A percentile compares a stretch with the other conserved stretches of the same genome.
Conservation (phyloP, 1,284 basidiomycete genomes). For the Thelephora terrestris region DNA sequence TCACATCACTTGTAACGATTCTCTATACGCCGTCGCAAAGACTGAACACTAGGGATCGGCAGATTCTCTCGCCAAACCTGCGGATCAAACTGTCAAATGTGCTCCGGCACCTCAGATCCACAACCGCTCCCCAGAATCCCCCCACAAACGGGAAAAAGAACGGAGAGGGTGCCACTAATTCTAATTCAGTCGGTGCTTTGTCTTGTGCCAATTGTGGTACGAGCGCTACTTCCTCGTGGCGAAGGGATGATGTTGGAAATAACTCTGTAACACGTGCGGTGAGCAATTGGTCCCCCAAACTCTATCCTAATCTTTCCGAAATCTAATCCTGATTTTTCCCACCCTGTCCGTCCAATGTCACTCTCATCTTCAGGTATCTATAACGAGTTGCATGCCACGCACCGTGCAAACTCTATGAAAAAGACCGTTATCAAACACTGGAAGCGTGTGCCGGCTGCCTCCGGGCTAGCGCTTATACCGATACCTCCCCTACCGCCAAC, state of each 20-base stretch:
- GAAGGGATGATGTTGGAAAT: no score
- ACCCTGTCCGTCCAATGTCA: conserved; percentile 3
- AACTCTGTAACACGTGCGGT: no score
- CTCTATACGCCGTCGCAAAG: no score
- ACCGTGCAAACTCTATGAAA: no score
- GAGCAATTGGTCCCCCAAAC: no score
- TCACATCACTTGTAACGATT: no score
- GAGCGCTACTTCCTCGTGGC: no score
- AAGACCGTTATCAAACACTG: no score
- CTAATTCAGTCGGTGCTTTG: conserved; percentile 61
- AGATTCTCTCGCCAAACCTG: no score
- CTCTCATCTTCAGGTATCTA: conserved; percentile 63
- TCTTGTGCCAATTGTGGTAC: conserved; percentile 90
- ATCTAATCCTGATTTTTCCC: conserved; percentile 14
- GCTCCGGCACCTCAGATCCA: neutral
- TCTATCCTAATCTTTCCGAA: conserved; percentile 11
- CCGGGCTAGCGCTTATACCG: conserved; percentile 24
- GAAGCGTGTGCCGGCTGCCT: no score
- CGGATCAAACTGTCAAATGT: conserved; percentile 11
- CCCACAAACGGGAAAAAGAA: conserved; percentile 10
- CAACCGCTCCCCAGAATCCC: neutral
- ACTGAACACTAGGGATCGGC: no score
- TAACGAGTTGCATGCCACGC: conserved; percentile 95
- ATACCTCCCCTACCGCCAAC: conserved; percentile 19
- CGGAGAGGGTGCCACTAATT: conserved; percentile 19